These are phyloP conservation scores for Sporothrix phasma DNA, from an alignment of 2,329 filamentous ascomycete species.

Conservation along the genomic window DNA sequence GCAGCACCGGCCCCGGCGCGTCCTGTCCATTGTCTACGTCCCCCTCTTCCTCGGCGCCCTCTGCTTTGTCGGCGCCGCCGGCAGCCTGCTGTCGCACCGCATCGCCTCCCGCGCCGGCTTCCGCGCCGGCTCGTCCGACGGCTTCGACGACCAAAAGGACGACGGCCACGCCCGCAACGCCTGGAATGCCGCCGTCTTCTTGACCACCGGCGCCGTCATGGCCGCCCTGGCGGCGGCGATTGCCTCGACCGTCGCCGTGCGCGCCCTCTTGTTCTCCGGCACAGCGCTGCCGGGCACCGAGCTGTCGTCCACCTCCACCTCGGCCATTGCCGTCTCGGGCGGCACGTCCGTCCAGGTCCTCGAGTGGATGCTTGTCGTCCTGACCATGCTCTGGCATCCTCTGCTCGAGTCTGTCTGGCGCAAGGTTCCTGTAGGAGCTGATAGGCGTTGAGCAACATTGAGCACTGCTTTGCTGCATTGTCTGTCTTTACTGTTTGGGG, in stretches of 20 bases:
- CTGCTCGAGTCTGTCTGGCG: constrained; percentile 16
- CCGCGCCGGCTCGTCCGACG: background rate
- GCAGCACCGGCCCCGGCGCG: constrained; percentile 15
- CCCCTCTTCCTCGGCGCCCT: constrained; percentile 15
- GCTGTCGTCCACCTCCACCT: background rate
- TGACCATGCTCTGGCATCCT: constrained; percentile 19
- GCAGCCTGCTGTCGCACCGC: constrained; percentile 10
- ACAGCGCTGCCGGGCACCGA: constrained; percentile 13
- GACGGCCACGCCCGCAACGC: background rate
- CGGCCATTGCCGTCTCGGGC: constrained; percentile 10
- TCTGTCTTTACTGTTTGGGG: background rate
- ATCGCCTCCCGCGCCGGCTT: background rate
- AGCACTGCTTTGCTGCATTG: background rate
- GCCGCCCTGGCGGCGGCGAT: constrained; percentile 16
- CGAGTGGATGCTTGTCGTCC: constrained; percentile 18
- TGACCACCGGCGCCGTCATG: constrained; percentile 16
- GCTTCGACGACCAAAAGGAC: background rate
- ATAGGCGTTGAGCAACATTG: background rate
- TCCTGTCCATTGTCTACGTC: constrained; percentile 14
- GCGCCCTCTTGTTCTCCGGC: constrained; percentile 19
- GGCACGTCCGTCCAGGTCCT: constrained; percentile 19
- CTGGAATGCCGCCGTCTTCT: constrained; percentile 9
- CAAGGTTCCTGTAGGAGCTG: background rate
- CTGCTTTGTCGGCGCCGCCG: constrained; percentile 14
- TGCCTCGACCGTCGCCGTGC: constrained; percentile 15